Evolutionary conservation across 352 stramenopile genomes (phyloP), one percentile per base, ranked within the genome.

Genomic region (Pythium volutum): DNA sequence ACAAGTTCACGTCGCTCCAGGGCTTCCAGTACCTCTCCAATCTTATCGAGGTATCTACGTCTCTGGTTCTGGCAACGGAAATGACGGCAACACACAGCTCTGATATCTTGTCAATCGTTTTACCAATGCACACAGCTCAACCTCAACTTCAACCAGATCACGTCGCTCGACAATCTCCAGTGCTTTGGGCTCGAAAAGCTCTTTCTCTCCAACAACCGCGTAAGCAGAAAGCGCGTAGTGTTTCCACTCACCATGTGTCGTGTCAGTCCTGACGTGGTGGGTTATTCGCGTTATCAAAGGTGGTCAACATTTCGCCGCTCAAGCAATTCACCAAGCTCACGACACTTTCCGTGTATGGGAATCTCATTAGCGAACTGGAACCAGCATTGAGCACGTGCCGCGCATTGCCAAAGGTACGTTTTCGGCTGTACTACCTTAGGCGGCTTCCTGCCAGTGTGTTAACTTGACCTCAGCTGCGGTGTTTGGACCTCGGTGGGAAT

Each of bases 401-500:
- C 29, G 36, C 54, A 8, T 49, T 76, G 14, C 57, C 66, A 14
- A 76, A 76, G 60, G 67, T 74, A 43, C 25, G 15, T 22, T 16
- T 42, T n/a, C n/a, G n/a, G n/a, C n/a, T n/a, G n/a, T n/a, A n/a
- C n/a, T n/a, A n/a, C n/a, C n/a, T n/a, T n/a, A n/a, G n/a, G n/a
- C n/a, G n/a, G n/a, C n/a, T n/a, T n/a, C n/a, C n/a, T n/a, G n/a
- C n/a, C n/a, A n/a, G n/a, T n/a, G n/a, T n/a, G n/a, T n/a, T n/a
- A n/a, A n/a, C n/a, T n/a, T n/a, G n/a, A n/a, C n/a, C n/a, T n/a
- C n/a, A 92, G 83, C 69, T 93, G 4, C 80, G 79, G 14, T 74
- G 75, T 4, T 52, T 93, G 15, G 84, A 93, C 62, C 66, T 93
- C 1, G 84, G 82, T 6, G 84, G 81, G 8, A 93, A 93, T 31